Evolutionary conservation across 257 asterid genomes (phyloP).

Genomic region (Cynanchum wilfordii): DNA sequence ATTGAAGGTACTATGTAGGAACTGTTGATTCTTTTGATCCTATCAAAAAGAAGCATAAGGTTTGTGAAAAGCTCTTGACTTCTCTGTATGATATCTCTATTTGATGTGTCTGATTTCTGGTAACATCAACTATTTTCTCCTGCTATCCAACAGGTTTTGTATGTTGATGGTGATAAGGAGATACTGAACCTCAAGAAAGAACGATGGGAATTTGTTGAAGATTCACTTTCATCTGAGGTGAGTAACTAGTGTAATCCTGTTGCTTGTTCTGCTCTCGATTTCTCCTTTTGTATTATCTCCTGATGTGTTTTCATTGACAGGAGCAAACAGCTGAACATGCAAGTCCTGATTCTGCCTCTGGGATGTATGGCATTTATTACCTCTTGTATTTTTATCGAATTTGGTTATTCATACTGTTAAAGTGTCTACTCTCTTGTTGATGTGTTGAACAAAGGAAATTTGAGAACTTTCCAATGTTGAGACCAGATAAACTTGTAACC

Average conservation of each 20-base stretch:
- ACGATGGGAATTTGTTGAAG: conserved; percentile 50
- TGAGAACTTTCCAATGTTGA: neutral
- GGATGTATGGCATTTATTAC: conserved; percentile 31
- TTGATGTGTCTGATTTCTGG: conserved; percentile 7
- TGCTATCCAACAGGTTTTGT: conserved; percentile 44
- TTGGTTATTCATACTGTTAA: no score
- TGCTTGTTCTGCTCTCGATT: conserved; percentile 17
- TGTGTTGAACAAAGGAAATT: neutral
- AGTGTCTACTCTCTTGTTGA: neutral
- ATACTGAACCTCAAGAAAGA: conserved; percentile 53
- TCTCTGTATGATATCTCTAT: conserved; percentile 14
- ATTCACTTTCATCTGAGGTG: conserved; percentile 46
- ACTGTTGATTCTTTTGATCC: conserved; percentile 56
- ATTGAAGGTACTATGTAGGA: conserved; percentile 81
- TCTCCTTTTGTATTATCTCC: neutral
- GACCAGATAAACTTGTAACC: neutral
- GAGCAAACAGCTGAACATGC: conserved; percentile 50
- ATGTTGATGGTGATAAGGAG: conserved; percentile 83
- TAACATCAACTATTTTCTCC: conserved; percentile 8
- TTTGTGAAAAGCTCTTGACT: conserved; percentile 32
- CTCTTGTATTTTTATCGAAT: neutral
- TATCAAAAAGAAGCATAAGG: conserved; percentile 74
- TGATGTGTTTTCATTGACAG: conserved; percentile 33
- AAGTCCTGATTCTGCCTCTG: conserved; percentile 55
- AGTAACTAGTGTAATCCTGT: conserved; percentile 19